A percentile compares a stretch with the other conserved stretches of the same genome.
These are phyloP conservation scores for Podospora tetraspora DNA, from an alignment of 495 filamentous ascomycete species.

Conservation along the genomic window DNA sequence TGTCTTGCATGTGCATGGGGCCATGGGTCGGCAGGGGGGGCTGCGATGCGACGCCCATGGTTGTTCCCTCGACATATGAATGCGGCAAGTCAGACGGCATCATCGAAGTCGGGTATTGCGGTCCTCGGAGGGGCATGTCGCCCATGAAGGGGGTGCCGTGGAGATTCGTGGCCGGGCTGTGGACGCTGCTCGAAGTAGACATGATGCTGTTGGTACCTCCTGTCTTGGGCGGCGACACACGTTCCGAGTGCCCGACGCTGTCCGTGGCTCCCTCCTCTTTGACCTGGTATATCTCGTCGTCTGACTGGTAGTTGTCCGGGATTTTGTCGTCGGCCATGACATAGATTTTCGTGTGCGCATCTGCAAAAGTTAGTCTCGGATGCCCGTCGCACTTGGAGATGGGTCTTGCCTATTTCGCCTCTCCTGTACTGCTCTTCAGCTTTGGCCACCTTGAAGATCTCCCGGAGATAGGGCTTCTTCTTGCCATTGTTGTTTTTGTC, in stretches of 20 bases:
- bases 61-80: conserved; percentile 27
- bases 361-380: conserved; percentile 19
- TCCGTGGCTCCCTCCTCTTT: conserved; percentile 25
- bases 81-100: conserved; percentile 27
- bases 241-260: conserved; percentile 15
- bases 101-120: conserved; percentile 24
- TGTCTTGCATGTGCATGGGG: conserved; percentile 30
- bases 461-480: conserved; percentile 49
- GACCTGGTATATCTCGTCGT: conserved; percentile 29
- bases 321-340: conserved; percentile 35
- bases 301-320: conserved; percentile 26
- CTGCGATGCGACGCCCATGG: conserved; percentile 20
- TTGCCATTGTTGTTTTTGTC: conserved; percentile 37
- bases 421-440: conserved; percentile 57
- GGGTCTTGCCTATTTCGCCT: conserved; percentile 54
- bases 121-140: conserved; percentile 27
- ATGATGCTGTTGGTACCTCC: conserved; percentile 25
- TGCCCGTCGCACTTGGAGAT: not conserved
- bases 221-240: conserved; percentile 24
- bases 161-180: conserved; percentile 30
- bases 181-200: conserved; percentile 23
- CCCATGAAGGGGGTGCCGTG: conserved; percentile 24
- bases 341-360: conserved; percentile 35
- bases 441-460: conserved; percentile 62
- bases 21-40: conserved; percentile 20